Base-by-base conservation (phyloP, 2,329 filamentous ascomycete species). In the Colletotrichum musae region DNA sequence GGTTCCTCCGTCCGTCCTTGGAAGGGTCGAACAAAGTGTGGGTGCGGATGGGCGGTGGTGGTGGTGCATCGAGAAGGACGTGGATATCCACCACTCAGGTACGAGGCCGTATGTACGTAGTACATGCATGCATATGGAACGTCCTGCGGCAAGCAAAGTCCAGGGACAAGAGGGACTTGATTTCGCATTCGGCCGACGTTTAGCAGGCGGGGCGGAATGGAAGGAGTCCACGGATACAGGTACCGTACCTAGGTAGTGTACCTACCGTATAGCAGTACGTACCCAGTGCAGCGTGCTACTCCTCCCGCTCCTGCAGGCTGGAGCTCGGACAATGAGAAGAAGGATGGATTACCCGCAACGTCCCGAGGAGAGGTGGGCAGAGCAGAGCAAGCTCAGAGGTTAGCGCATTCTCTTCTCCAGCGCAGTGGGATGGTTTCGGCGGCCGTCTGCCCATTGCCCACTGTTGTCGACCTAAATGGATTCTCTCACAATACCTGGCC, bases 41-140 rank as follows among this genome's bases (percentile, higher is more conserved):
- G 48, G 21, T n/a, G 32, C 39, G 61, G 61, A 41, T 54, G 54
- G 48, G 26, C 32, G 10, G 32, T 32, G 6, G 28, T 32, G 28
- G 28, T 36, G 32, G 32, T 36, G 32, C 32, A 36, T 36, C 32
- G 32, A 36, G 32, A 4, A 58, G 54, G 60, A 68, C 58, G 57
- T 64, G 54, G 60, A 68, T 64, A 64, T 64, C 65, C 60, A 64
- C 65, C 65, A 64, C 58, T 68, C 65, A 68, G 65, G 65, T 68
- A 68, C 65, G 41, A 68, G 54, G 21, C 47, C 21, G 26, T 21
- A 45, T 56, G 60, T 58, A 53, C 12, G 21, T 18, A 54, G 52
- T 63, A 68, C 47, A 53, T 64, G 65, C 60, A 65, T 45, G 48
- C 61, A 41, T 18, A 58, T 41, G 32, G 64, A 28, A 39, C 18